phyloP scores from a whole-genome alignment of 768 basidiomycete genomes.

The Cystofilobasidium macerans region DNA sequence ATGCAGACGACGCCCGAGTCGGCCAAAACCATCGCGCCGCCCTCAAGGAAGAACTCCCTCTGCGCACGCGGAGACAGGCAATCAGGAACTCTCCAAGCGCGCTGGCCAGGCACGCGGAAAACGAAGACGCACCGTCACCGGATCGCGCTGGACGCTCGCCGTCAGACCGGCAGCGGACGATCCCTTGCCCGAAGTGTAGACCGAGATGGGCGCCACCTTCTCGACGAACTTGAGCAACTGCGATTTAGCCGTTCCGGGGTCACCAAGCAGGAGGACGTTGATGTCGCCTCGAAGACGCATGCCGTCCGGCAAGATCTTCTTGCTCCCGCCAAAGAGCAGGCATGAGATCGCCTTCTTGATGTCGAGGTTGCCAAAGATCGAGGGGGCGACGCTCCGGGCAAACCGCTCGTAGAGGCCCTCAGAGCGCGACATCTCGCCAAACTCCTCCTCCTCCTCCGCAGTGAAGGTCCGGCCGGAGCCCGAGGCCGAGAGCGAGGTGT shows the following conservation, averaged over 20 bases:
- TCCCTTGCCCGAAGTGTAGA: constrained; percentile 97
- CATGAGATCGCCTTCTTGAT: constrained; percentile 97
- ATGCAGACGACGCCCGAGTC: constrained; percentile 98
- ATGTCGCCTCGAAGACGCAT: constrained; percentile 96
- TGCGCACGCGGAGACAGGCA: constrained; percentile 39
- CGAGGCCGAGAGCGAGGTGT: constrained; percentile 60
- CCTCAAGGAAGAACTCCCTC: constrained; percentile 98
- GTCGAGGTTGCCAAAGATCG: constrained; percentile 91
- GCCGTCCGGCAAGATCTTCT: constrained; percentile 91
- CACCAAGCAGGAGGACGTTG: constrained; percentile 89
- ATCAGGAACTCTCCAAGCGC: no score
- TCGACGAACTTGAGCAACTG: constrained; percentile 98
- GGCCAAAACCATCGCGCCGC: constrained; percentile 97
- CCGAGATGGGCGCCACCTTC: constrained; percentile 92
- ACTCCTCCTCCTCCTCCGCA: constrained; percentile 95
- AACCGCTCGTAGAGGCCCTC: constrained; percentile 88
- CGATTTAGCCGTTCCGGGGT: constrained; percentile 97
- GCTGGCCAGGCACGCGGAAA: no score
- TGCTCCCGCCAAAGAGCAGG: constrained; percentile 92
- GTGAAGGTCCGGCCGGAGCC: constrained; percentile 76
- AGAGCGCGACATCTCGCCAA: constrained; percentile 75
- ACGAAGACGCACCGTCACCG: constrained; percentile 59
- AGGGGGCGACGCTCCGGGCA: constrained; percentile 84
- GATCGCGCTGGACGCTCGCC: constrained; percentile 88
- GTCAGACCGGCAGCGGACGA: constrained; percentile 97